Base-by-base conservation (phyloP, 176 grass and related monocot genomes). In the Tillandsia fasciculata region DNA sequence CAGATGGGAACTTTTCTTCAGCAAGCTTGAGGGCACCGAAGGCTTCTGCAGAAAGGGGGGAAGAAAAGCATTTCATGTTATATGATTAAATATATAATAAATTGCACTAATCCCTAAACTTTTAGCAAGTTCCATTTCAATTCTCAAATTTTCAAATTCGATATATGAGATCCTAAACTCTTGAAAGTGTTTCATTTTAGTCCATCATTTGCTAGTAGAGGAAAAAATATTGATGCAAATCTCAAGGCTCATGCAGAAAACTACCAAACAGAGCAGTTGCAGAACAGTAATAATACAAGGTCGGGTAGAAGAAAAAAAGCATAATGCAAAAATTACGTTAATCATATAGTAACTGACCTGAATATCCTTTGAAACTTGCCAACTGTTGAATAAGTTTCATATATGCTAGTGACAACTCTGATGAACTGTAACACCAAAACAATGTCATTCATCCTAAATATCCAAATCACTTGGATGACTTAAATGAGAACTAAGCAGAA, bases 351-450 rank as follows among this genome's bases (percentile, higher is more conserved):
- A 64, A 84, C 74, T 72, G 76, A 90, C 89, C 89, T 64, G 84
- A 79, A 85, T 97, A 92, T 67, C 89, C 94, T 79, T 90, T 87
- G 78, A 90, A 90, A 13, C 90, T 66, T 12, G 80, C 84, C 74
- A 92, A 67, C 53, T 97, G 94, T 76, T 92, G 89, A 81, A 97
- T 87, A 71, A 97, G 57, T 64, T 97, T 90, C 10, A 77, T 86
- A 83, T 97, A 93, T 42, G 84, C 79, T 23, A 92, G 80, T 3
- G 84, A 90, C 11, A 92, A 78, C 65, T 97, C 94, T n/a, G 77
- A 73, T 50, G 77, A 92, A 86, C 94, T 97, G 77, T 61, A 83
- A 77, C 47, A 65, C 53, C 20, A 81, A 72, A 79, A 75, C 50
- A 83, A 64, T 66, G 67, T 11, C 53, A 84, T 81, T 18, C 50